Evolutionary conservation across 2,329 filamentous ascomycete species (phyloP).

Genomic region (Magnaporthiopsis incrustans): DNA sequence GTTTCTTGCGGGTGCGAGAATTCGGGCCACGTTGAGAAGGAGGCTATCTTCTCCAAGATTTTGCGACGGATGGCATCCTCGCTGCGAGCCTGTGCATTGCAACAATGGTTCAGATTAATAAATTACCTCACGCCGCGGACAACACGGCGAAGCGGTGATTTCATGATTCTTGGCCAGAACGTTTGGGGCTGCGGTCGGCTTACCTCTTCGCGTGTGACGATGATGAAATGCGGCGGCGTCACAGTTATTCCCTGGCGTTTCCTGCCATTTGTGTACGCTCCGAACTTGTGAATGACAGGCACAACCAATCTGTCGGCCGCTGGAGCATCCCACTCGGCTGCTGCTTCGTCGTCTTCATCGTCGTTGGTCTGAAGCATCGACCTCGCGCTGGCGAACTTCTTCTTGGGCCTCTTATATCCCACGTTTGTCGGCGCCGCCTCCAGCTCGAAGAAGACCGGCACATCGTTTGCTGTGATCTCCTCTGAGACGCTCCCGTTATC

Average conservation of each 20-base stretch:
- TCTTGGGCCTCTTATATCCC: constrained; percentile 42
- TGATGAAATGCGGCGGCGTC: constrained; percentile 60
- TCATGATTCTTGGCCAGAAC: not conserved
- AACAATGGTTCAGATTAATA: not conserved
- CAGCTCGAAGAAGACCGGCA: constrained; percentile 67
- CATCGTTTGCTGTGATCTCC: constrained; percentile 57
- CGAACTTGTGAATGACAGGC: constrained; percentile 57
- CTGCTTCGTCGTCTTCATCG: constrained; percentile 28
- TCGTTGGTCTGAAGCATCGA: constrained; percentile 43
- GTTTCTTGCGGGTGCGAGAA: constrained; percentile 44
- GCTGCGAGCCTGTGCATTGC: constrained; percentile 32
- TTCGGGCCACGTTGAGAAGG: constrained; percentile 64
- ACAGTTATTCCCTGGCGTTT: constrained; percentile 15
- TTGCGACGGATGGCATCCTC: constrained; percentile 73
- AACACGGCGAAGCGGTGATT: too few relatives aligned
- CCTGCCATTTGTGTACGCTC: constrained; percentile 16
- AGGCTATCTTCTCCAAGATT: constrained; percentile 65
- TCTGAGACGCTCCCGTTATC: constrained; percentile 62
- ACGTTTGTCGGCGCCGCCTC: constrained; percentile 74
- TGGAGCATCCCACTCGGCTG: constrained; percentile 47
- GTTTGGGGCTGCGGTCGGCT: constrained; percentile 13
- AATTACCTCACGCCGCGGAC: not conserved
- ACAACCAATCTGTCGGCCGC: constrained; percentile 61
- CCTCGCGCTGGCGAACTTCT: constrained; percentile 31
- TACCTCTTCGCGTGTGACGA: constrained; percentile 67